Conservation (phyloP, 164 flowering plant genomes). For the Vitis labrusca region DNA sequence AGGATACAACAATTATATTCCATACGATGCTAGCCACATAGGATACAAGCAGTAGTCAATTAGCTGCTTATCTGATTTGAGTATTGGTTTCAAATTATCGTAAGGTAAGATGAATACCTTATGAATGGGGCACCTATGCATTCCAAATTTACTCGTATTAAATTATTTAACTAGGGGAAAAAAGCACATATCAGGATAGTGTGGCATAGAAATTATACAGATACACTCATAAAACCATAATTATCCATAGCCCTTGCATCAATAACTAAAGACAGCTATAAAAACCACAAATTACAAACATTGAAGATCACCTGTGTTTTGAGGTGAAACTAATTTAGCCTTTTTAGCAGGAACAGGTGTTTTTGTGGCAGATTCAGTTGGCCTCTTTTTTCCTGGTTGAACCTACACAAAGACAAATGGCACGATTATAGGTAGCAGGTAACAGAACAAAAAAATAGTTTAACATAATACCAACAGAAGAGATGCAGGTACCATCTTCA, state of each 20-base stretch:
- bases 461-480: background rate
- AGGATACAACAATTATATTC: too few relatives aligned
- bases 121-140: too few relatives aligned
- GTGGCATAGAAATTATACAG: background rate
- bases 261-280: background rate
- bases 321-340: conserved; percentile 37
- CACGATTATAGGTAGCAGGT: background rate
- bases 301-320: conserved; percentile 35
- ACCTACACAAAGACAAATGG: conserved; percentile 7
- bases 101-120: too few relatives aligned
- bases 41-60: too few relatives aligned
- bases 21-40: too few relatives aligned
- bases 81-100: too few relatives aligned
- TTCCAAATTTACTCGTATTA: too few relatives aligned
- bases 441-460: background rate
- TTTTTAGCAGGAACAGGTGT: conserved; percentile 44
- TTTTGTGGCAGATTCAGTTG: conserved; percentile 30
- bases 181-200: background rate
- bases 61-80: too few relatives aligned
- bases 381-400: conserved; percentile 43
- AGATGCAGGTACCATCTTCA: conserved; percentile 36
- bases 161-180: too few relatives aligned
- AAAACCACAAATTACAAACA: background rate
- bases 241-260: background rate
- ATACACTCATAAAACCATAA: background rate